Evolutionary conservation across 345 rosid species (phyloP).

Genomic region (Salix exigua): DNA sequence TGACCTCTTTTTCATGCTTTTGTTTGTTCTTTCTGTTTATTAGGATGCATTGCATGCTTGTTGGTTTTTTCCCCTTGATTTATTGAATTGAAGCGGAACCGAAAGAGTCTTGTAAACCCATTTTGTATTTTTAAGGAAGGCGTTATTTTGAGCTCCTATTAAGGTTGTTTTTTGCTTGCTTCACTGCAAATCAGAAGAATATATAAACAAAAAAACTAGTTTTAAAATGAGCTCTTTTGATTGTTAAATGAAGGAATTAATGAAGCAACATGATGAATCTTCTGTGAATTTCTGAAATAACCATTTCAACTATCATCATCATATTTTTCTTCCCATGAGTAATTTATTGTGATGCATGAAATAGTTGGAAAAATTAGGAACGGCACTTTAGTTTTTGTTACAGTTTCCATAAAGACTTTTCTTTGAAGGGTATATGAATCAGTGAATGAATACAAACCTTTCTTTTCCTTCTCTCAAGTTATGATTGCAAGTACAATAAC

Average conservation of each 20-base stretch:
- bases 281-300: not conserved
- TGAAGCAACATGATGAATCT: not conserved
- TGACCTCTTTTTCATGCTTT: not conserved
- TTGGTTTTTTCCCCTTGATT: not conserved
- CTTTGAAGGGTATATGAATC: not conserved
- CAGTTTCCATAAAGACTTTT: not conserved
- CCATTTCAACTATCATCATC: not conserved
- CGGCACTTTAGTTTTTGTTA: not conserved
- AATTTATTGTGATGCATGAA: not conserved
- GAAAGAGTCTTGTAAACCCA: not conserved
- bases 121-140: not conserved
- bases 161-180: not conserved
- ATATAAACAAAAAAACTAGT: not conserved
- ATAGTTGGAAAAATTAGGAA: not conserved
- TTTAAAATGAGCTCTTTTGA: not conserved
- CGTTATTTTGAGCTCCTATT: constrained; percentile 1
- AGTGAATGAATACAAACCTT: not conserved
- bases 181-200: not conserved
- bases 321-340: not conserved
- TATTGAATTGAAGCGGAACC: not conserved
- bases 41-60: not conserved
- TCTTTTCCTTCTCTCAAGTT: not conserved
- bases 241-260: not conserved
- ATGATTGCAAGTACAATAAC: not conserved
- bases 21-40: not conserved